Base-by-base conservation (phyloP, 148 eudicot genomes). In the Rhododendron kiyosumense region DNA sequence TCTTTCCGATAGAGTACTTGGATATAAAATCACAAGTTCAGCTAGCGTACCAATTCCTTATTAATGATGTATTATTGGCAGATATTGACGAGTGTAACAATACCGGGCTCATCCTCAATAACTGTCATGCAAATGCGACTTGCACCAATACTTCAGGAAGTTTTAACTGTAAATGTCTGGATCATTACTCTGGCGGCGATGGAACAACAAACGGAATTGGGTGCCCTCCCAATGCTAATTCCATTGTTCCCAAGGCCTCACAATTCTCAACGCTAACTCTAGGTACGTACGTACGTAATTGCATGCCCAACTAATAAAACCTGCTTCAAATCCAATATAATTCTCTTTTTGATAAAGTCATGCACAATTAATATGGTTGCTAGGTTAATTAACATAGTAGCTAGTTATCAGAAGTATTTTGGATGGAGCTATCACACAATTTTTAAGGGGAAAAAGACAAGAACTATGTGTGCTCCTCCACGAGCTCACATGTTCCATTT, bases 91-190 rank as follows among this genome's bases (percentile, higher is more conserved):
- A 51, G 57, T 51, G 57, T 14, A 3, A 12, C 0, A 51, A 2
- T 51, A 2, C 15, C 2, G 13, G 13, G 52, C 54, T 2, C 57
- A 84, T 81, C 78, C 65, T 32, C 5, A 81, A 51, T 13, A 51
- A 51, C 57, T 51, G 57, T 7, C 34, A 2, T 88, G 87, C 61
- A 46, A 73, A 14, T 12, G 18, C 57, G 71, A 65, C 7, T 38
- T 88, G 89, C 63, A 80, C 3, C 14, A 84, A 87, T 82, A 51
- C 54, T 1, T 81, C 86, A 0, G 89, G 89, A 59, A 83, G 79
- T 83, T 86, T 14, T 32, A 38, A 20, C 5, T 85, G 88, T 83
- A 43, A 54, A 54, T 88, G 88, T 59, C 32, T 38, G 7, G 8
- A 69, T 52, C 78, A 81, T 51, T 81, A 85, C 81, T 32, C 6